phyloP scores from a whole-genome alignment of 2,329 filamentous ascomycete species.

The Seiridium unicorne region DNA sequence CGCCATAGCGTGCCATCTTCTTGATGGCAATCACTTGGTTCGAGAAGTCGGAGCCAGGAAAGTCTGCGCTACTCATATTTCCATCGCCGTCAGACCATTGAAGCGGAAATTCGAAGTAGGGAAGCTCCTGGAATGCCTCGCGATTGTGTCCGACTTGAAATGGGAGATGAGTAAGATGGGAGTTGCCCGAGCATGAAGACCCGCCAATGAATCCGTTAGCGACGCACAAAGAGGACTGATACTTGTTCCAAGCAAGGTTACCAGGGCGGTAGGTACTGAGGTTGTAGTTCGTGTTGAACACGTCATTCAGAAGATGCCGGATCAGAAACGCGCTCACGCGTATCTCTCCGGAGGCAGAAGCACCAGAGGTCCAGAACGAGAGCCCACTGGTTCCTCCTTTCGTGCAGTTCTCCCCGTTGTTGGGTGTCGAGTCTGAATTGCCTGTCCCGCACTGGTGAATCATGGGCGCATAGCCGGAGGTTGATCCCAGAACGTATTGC shows the following conservation, averaged over 20 bases:
- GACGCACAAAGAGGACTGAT: background rate
- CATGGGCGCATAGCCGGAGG: background rate
- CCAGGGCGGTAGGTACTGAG: background rate
- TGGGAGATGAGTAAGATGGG: background rate
- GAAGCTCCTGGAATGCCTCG: background rate
- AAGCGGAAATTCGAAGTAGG: background rate
- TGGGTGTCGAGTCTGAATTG: background rate
- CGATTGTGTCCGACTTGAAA: conserved; percentile 1
- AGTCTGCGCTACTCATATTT: background rate
- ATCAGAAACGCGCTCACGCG: background rate
- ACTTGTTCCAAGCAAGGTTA: background rate
- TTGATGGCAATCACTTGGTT: background rate
- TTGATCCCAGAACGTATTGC: background rate
- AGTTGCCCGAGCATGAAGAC: background rate
- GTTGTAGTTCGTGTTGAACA: background rate
- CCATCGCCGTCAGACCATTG: conserved; percentile 1
- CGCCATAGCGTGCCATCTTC: background rate
- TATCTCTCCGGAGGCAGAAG: background rate
- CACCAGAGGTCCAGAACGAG: background rate
- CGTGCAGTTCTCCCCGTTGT: background rate
- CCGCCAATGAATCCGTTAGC: background rate
- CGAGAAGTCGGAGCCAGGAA: background rate
- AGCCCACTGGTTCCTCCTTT: background rate
- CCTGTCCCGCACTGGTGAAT: conserved; percentile 1
- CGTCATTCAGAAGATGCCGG: background rate